Evolutionary conservation across 164 flowering plant genomes (phyloP).

Genomic region (Berberis vulgaris): DNA sequence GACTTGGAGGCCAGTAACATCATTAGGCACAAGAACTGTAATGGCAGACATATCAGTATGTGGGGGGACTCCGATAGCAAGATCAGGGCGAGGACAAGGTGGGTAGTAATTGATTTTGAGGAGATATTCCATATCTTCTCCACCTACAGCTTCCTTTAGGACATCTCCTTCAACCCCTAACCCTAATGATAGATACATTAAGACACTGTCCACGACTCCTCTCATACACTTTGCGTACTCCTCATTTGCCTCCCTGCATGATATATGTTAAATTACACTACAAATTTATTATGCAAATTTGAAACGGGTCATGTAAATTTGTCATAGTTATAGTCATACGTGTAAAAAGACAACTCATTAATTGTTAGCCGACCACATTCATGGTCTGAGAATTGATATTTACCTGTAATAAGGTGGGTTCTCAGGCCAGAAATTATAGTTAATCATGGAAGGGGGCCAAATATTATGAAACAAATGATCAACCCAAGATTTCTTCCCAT

Average conservation of each 20-base stretch:
- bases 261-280: neutral
- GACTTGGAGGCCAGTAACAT: conserved; percentile 35
- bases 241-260: conserved; percentile 42
- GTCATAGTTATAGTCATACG: too few species aligned
- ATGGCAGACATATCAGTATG: conserved; percentile 34
- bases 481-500: neutral
- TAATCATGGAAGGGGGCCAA: conserved; percentile 61
- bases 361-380: too few species aligned
- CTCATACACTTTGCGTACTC: conserved; percentile 35
- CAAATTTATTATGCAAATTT: too few species aligned
- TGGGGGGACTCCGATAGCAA: conserved; percentile 31
- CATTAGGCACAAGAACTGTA: conserved; percentile 35
- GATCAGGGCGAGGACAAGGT: conserved; percentile 41
- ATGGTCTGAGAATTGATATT: neutral
- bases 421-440: conserved; percentile 65
- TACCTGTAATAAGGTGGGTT: conserved; percentile 67
- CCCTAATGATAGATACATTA: conserved; percentile 34
- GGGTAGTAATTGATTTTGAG: conserved; percentile 35
- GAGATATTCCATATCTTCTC: conserved; percentile 24
- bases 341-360: too few species aligned
- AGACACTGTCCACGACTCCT: conserved; percentile 34
- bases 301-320: too few species aligned
- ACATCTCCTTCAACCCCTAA: conserved; percentile 24
- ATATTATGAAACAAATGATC: conserved; percentile 69
- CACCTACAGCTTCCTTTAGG: conserved; percentile 26